These are phyloP conservation scores for Stagonosporopsis chrysanthemi DNA, from an alignment of 2,329 filamentous ascomycete species.

Conservation along the genomic window DNA sequence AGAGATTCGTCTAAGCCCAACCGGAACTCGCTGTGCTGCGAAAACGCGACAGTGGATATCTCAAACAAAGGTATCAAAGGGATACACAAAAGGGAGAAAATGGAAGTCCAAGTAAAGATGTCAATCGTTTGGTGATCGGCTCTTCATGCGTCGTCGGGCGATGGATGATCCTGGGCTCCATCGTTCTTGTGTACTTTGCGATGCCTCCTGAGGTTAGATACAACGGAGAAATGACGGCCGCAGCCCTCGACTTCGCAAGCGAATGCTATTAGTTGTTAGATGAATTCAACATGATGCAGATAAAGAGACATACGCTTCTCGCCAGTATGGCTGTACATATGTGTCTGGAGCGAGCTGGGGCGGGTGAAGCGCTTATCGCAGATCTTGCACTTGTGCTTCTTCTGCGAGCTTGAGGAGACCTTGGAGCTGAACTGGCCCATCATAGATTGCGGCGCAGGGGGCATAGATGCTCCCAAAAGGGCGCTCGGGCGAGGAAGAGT, in stretches of 20 bases:
- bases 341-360: constrained; percentile 91
- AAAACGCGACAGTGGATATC: constrained; percentile 49
- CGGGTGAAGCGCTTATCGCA: constrained; percentile 97
- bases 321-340: constrained; percentile 98
- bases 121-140: constrained; percentile 37
- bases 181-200: constrained; percentile 94
- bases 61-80: constrained; percentile 40
- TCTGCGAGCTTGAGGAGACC: constrained; percentile 92
- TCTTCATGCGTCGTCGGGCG: constrained; percentile 55
- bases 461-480: constrained; percentile 66
- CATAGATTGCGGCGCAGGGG: constrained; percentile 92
- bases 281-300: background rate
- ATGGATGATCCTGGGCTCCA: constrained; percentile 54
- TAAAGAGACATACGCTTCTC: constrained; percentile 82
- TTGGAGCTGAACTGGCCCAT: constrained; percentile 99
- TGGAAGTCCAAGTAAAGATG: constrained; percentile 26
- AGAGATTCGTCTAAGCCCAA: constrained; percentile 41
- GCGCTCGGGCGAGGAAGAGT: constrained; percentile 83
- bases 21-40: constrained; percentile 33
- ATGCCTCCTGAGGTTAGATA: constrained; percentile 92
- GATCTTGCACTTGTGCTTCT: constrained; percentile 99
- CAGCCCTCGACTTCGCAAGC: constrained; percentile 94
- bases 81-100: constrained; percentile 28
- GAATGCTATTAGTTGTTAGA: constrained; percentile 69
- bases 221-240: constrained; percentile 94